A percentile compares a stretch with the other conserved stretches of the same genome.
These are phyloP conservation scores for Bretschneidera sinensis DNA, from an alignment of 345 rosid genomes.

Conservation along the genomic window DNA sequence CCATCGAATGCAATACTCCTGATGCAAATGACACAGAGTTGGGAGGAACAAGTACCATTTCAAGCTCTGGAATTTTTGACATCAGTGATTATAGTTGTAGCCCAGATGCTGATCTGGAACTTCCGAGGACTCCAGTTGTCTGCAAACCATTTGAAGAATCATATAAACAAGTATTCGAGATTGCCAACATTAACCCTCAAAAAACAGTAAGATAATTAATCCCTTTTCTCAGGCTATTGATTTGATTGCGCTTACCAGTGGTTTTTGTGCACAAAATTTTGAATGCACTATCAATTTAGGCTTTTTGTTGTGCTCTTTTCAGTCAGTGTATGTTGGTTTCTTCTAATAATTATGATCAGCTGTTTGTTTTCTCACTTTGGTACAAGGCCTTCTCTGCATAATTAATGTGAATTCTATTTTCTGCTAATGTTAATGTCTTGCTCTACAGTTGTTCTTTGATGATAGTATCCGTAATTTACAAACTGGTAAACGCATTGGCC, in stretches of 20 bases:
- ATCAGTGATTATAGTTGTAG: conserved; percentile 31
- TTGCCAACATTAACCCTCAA: conserved; percentile 62
- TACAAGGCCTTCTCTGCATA: background rate
- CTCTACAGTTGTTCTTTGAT: conserved; percentile 75
- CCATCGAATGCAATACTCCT: conserved; percentile 21
- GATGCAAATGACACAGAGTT: conserved; percentile 21
- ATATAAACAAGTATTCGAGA: conserved; percentile 63
- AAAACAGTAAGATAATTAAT: conserved; percentile 52
- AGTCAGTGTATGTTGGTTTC: no score
- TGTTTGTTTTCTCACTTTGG: background rate
- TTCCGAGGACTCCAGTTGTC: conserved; percentile 61
- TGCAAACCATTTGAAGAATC: conserved; percentile 90
- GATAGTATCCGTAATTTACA: conserved; percentile 80
- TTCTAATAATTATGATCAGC: no score
- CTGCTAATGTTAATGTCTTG: background rate
- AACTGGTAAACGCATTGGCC: conserved; percentile 66
- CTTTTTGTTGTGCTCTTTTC: no score
- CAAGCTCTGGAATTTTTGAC: conserved; percentile 28
- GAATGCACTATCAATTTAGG: no score
- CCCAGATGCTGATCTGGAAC: conserved; percentile 23
- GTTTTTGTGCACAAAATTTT: no score
- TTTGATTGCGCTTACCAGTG: no score
- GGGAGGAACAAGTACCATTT: conserved; percentile 15
- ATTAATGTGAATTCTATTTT: background rate
- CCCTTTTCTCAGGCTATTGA: no score